A percentile compares a stretch with the other conserved stretches of the same genome.
Conservation (phyloP, 2,329 filamentous ascomycete genomes). For the Verticillium isaacii region DNA sequence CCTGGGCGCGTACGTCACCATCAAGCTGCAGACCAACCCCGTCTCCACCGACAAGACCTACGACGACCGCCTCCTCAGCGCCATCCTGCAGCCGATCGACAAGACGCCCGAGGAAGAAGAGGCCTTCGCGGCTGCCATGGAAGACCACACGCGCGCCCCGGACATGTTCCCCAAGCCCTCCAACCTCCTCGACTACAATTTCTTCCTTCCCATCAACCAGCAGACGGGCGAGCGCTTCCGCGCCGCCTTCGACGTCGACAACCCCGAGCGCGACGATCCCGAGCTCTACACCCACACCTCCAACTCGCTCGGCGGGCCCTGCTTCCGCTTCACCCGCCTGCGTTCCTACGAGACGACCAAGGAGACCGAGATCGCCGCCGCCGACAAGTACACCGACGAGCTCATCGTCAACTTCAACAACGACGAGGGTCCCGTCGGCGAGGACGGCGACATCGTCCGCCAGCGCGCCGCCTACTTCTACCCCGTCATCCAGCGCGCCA, state of each 20-base stretch:
- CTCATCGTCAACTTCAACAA: conserved; percentile 56
- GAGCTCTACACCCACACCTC: conserved; percentile 49
- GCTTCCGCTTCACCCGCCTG: conserved; percentile 58
- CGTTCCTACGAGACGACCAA: conserved; percentile 61
- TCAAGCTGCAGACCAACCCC: conserved; percentile 65
- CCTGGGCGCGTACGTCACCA: conserved; percentile 62
- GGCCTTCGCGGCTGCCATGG: conserved; percentile 43
- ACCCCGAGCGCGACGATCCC: conserved; percentile 48
- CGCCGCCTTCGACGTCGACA: conserved; percentile 54
- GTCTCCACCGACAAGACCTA: conserved; percentile 48
- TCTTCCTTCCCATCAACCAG: conserved; percentile 52
- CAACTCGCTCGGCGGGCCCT: conserved; percentile 34
- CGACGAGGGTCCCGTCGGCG: conserved; percentile 24
- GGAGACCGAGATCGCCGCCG: conserved; percentile 50
- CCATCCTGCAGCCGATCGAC: conserved; percentile 57
- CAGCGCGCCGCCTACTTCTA: conserved; percentile 64
- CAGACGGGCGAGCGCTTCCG: conserved; percentile 51
- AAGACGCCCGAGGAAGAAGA: conserved; percentile 49
- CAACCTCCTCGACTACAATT: conserved; percentile 61
- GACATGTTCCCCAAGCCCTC: conserved; percentile 49
- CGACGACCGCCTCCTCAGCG: conserved; percentile 56
- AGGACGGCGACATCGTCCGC: conserved; percentile 28
- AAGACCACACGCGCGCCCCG: conserved; percentile 53
- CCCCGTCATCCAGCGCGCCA: conserved; percentile 60
- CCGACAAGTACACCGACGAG: conserved; percentile 60